These are phyloP conservation scores for Acanthamoeba healyi DNA, from an alignment of 208 protist species.

Conservation along the genomic window DNA sequence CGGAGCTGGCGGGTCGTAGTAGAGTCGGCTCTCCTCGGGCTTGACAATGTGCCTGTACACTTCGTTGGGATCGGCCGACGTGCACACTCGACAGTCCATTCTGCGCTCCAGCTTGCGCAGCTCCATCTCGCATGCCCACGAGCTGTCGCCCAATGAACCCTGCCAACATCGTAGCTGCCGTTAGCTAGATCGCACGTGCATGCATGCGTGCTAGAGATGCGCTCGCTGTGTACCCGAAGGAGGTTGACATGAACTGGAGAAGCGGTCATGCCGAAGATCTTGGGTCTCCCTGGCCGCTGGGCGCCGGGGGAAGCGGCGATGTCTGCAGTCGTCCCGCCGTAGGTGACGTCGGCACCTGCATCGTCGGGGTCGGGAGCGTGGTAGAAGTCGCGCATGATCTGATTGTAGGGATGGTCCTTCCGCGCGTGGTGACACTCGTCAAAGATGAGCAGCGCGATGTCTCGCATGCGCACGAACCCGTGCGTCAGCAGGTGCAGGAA, in stretches of 20 bases:
- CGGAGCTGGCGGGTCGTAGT: not conserved
- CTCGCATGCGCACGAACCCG: conserved; percentile 37
- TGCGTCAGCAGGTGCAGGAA: conserved; percentile 80
- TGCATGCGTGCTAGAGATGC: not conserved
- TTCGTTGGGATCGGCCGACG: not conserved
- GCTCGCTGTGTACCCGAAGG: not conserved
- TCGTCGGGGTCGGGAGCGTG: not conserved
- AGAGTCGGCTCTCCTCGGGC: not conserved
- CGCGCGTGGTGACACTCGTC: conserved; percentile 91
- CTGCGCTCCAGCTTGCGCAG: not conserved
- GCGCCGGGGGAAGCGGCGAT: not conserved
- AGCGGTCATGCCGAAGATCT: conserved; percentile 89
- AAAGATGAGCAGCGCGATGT: conserved; percentile 83
- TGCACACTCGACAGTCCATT: not conserved
- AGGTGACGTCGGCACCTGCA: not conserved
- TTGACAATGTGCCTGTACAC: not conserved
- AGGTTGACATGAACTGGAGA: conserved; percentile 59
- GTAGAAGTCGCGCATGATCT: conserved; percentile 73
- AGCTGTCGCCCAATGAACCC: not conserved
- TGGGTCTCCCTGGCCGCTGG: conserved; percentile 55
- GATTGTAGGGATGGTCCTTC: conserved; percentile 66
- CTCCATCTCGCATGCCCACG: not conserved
- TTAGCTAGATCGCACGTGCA: not conserved
- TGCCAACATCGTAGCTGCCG: not conserved
- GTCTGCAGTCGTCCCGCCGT: not conserved